Conservation (phyloP, 2,329 filamentous ascomycete species). For the Fusarium sublunatum region DNA sequence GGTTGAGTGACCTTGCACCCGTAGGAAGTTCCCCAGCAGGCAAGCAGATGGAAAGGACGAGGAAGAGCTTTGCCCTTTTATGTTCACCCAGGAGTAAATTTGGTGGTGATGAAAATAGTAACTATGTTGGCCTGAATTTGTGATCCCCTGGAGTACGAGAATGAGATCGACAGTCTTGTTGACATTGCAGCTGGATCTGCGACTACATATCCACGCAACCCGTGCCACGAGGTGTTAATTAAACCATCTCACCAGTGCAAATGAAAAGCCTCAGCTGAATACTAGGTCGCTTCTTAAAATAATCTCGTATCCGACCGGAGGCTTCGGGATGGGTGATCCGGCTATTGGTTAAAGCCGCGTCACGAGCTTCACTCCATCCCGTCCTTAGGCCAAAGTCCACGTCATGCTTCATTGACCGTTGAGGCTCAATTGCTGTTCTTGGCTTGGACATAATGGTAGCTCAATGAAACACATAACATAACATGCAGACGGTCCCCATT, state of each 20-base stretch:
- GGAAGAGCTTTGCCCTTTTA: too few species aligned
- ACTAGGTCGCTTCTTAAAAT: background rate
- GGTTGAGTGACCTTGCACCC: too few species aligned
- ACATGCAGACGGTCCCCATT: constrained; percentile 13
- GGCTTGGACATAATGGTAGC: background rate
- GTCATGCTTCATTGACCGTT: constrained; percentile 24
- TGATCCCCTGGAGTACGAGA: too few species aligned
- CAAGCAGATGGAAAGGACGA: too few species aligned
- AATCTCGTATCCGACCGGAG: constrained; percentile 38
- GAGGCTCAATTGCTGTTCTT: constrained; percentile 23
- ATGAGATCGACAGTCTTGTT: background rate
- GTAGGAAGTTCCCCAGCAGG: too few species aligned
- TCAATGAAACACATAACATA: constrained; percentile 18
- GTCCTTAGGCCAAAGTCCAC: constrained; percentile 32
- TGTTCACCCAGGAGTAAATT: too few species aligned
- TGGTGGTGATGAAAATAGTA: too few species aligned
- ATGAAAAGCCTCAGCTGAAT: constrained; percentile 9
- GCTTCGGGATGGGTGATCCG: constrained; percentile 29
- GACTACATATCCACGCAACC: constrained; percentile 1
- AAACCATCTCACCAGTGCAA: constrained; percentile 19
- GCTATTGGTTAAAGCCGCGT: constrained; percentile 37
- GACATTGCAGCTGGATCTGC: too few species aligned
- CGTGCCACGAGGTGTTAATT: background rate
- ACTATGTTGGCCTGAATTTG: too few species aligned
- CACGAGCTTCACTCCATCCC: constrained; percentile 34